These are phyloP conservation scores for Ceratobasidium theobromae DNA, from an alignment of 1,284 basidiomycete species.

Conservation along the genomic window DNA sequence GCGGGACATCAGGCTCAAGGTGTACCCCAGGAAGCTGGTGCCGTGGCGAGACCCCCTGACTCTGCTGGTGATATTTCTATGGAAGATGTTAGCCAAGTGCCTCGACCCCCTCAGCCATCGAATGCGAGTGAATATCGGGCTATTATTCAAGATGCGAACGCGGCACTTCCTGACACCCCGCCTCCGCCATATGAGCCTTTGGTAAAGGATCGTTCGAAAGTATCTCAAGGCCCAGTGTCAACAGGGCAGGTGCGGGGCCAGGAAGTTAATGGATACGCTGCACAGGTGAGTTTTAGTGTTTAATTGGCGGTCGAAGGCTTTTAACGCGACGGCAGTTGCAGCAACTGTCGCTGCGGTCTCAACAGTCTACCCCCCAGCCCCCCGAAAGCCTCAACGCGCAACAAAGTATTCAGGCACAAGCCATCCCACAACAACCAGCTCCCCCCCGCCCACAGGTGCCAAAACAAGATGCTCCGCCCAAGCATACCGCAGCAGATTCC, in stretches of 20 bases:
- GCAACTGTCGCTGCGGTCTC: conserved; percentile 15
- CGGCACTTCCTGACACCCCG: conserved; percentile 10
- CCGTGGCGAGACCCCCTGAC: not conserved
- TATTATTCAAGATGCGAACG: not conserved
- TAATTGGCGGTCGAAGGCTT: not conserved
- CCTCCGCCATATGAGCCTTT: conserved; percentile 27
- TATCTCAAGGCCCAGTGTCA: not conserved
- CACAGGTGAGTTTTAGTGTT: conserved; percentile 4
- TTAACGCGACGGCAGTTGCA: conserved; percentile 18
- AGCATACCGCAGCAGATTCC: conserved; percentile 30
- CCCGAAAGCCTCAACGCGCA: too few relatives aligned
- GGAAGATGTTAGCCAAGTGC: not conserved
- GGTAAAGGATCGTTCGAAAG: not conserved
- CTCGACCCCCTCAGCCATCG: not conserved
- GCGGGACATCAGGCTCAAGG: not conserved
- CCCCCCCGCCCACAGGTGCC: not conserved
- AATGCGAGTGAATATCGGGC: not conserved
- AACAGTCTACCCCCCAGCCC: conserved; percentile 6
- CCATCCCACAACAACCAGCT: conserved; percentile 1
- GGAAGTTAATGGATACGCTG: conserved; percentile 21
- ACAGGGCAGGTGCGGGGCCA: not conserved
- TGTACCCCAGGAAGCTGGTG: not conserved
- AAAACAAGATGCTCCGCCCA: not conserved
- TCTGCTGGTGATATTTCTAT: conserved; percentile 1
- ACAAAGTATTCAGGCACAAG: not conserved